Percentiles rank a stretch among this genome's conserved stretches.
These are phyloP conservation scores for Cystobasidiopsis lactophilus DNA, from an alignment of 768 basidiomycete species.

Conservation along the genomic window DNA sequence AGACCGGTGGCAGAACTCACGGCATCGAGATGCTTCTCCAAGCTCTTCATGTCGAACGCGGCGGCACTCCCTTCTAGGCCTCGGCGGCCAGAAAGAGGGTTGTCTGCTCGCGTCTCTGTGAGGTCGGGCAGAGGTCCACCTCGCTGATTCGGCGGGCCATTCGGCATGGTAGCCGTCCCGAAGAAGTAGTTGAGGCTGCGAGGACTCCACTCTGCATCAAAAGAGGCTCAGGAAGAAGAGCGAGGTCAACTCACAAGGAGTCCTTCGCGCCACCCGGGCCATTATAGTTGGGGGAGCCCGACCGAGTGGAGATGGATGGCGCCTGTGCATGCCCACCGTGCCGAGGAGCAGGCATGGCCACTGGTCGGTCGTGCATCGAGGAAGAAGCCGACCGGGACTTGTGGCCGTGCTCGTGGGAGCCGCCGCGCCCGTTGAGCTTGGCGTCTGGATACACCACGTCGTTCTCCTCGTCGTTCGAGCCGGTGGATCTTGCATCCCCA, in stretches of 20 bases:
- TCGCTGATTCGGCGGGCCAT: background rate
- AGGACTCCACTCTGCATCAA: constrained; percentile 55
- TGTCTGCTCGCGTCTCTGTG: background rate
- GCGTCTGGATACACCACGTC: constrained; percentile 1
- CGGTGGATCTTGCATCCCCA: background rate
- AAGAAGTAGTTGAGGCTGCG: constrained; percentile 82
- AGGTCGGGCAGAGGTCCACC: background rate
- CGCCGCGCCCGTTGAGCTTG: constrained; percentile 8
- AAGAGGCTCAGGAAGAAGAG: background rate
- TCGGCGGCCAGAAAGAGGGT: constrained; percentile 23
- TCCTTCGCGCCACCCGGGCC: background rate
- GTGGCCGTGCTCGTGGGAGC: constrained; percentile 25
- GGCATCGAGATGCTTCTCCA: constrained; percentile 91
- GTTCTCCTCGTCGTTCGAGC: constrained; percentile 1
- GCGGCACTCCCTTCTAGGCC: constrained; percentile 53
- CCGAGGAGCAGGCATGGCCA: background rate
- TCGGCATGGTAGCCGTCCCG: constrained; percentile 35
- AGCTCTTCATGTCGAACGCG: constrained; percentile 94
- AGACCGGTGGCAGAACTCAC: constrained; percentile 26
- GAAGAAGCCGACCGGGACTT: constrained; percentile 52
- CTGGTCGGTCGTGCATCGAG: constrained; percentile 48
- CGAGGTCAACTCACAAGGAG: background rate
- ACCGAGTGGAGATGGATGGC: background rate
- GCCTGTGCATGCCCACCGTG: background rate
- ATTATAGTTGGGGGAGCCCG: background rate